A percentile compares a stretch with the other conserved stretches of the same genome.
phyloP scores from a whole-genome alignment of 148 eudicot species.

The Camellia lanceoleosa region DNA sequence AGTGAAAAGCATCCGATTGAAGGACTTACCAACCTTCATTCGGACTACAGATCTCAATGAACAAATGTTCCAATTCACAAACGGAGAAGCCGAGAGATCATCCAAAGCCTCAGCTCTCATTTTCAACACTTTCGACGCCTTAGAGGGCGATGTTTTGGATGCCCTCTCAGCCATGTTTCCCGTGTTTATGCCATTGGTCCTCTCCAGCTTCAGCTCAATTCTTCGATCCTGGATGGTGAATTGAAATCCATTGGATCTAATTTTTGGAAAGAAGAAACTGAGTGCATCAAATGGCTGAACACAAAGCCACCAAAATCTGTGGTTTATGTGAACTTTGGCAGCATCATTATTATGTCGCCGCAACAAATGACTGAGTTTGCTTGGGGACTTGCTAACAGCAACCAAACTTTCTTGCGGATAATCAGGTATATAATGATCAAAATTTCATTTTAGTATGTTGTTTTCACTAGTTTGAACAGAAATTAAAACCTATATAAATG shows the following conservation, averaged over 20 bases:
- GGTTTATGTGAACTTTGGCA: constrained; percentile 17
- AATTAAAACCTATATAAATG: too few species aligned
- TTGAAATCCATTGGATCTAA: constrained; percentile 8
- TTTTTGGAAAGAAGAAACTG: constrained; percentile 30
- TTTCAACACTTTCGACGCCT: constrained; percentile 43
- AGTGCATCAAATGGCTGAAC: constrained; percentile 37
- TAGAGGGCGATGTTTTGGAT: constrained; percentile 34
- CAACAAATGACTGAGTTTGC: constrained; percentile 25
- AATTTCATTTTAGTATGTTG: too few species aligned
- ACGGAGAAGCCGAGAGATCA: constrained; percentile 15
- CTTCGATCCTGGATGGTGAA: too few species aligned
- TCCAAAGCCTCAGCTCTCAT: constrained; percentile 33
- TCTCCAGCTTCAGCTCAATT: constrained; percentile 20
- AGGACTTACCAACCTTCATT: constrained; percentile 39
- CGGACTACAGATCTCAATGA: constrained; percentile 6
- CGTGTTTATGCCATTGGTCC: constrained; percentile 40
- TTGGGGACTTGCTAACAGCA: constrained; percentile 47
- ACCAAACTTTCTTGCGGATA: constrained; percentile 43
- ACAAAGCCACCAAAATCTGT: constrained; percentile 27
- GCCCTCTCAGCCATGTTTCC: constrained; percentile 18
- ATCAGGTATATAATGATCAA: too few species aligned
- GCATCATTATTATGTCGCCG: constrained; percentile 20
- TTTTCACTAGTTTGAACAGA: too few species aligned
- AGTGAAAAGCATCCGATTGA: constrained; percentile 22
- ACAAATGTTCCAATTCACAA: constrained; percentile 14